phyloP scores from a whole-genome alignment of 257 asterid species.

The Ophiorrhiza pumila region DNA sequence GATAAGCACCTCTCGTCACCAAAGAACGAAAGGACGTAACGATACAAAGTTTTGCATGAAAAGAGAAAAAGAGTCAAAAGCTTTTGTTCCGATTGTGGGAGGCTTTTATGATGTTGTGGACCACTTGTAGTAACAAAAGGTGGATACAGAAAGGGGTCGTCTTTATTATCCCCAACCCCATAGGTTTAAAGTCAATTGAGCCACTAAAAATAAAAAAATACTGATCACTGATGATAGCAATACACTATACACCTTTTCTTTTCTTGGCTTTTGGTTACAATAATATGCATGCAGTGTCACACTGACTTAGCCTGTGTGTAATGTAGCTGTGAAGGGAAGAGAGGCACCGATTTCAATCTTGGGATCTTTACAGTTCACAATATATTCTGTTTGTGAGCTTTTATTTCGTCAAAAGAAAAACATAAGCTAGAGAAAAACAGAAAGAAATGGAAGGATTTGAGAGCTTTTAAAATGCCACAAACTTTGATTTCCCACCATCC shows the following conservation, averaged over 20 bases:
- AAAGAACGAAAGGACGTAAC: background rate
- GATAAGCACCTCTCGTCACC: background rate
- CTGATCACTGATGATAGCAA: too few species aligned
- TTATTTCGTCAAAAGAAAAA: too few species aligned
- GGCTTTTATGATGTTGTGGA: conserved; percentile 7
- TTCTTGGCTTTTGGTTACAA: background rate
- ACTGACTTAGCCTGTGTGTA: background rate
- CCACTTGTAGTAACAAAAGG: conserved; percentile 12
- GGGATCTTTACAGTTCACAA: background rate
- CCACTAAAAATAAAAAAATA: background rate
- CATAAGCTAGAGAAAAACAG: background rate
- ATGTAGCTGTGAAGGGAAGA: background rate
- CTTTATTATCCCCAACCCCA: conserved; percentile 4
- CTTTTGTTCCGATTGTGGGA: conserved; percentile 1
- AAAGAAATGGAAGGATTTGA: background rate
- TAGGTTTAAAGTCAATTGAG: background rate
- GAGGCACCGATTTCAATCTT: background rate
- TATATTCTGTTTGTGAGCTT: too few species aligned
- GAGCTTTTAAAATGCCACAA: background rate
- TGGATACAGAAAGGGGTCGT: conserved; percentile 9
- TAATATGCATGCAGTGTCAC: background rate
- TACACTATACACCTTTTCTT: too few species aligned
- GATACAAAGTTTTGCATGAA: background rate
- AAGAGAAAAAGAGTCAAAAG: background rate
- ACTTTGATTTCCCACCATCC: background rate